Base-by-base conservation (phyloP, 768 basidiomycete species). In the Terana coerulea region DNA sequence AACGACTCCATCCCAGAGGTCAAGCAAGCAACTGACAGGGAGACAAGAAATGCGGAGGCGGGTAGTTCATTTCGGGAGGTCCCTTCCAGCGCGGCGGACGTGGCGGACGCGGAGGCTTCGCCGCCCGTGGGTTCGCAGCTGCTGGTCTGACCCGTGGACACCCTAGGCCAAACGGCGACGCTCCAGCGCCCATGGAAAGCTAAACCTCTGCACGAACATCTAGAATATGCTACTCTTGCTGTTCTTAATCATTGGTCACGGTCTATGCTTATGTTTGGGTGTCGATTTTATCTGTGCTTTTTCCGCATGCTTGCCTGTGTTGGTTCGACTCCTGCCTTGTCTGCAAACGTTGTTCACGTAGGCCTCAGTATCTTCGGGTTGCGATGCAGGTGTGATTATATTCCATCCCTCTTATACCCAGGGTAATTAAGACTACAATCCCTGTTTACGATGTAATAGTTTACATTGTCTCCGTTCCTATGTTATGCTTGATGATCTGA, bases 1-100 rank as follows among this genome's bases (percentile, higher is more conserved):
- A 82, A 85, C 36, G 89, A 87, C 43, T 72, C 62, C 0, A 61
- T 70, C 0, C 82, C 86, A 1, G 84, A 88, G 57, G 80, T 91
- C 25, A 84, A 81, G 63, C 79, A 86, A 58, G 88, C 89, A 24
- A 79, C 76, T n/a, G 87, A 80, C 47, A 72, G 71, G 52, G 75
- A 75, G 39, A 65, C 64, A 21, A 66, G 64, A 19, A 49, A 45
- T 24, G 55, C 56, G 1, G 61, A 63, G 37, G 54, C 53, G 34
- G 56, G 55, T 5, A 54, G 65, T 28, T 44, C 59, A 0, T 58
- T 49, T 43, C 30, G 58, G 70, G 64, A 9, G 53, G 54, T 17
- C 54, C 21, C 19, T 59, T 63, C 14, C n/a, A n/a, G n/a, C n/a
- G n/a, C n/a, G 72, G 80, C 19, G 74, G 80, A 14, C 75, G 85